These are phyloP conservation scores for Calonectria henricotiae DNA, from an alignment of 2,329 filamentous ascomycete species.

Conservation along the genomic window DNA sequence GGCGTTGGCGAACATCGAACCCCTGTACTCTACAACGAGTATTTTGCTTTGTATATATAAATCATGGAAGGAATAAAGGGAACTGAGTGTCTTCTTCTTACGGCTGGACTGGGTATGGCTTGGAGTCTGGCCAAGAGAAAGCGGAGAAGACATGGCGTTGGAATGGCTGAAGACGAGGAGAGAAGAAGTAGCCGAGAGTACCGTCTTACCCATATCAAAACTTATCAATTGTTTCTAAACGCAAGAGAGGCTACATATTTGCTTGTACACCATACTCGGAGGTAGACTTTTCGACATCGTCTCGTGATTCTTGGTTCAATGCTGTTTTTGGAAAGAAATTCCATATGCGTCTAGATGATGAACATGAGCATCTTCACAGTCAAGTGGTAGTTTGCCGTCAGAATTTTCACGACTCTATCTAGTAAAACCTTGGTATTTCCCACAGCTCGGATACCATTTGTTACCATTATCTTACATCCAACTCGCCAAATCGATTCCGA, in stretches of 20 bases:
- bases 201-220: slow-evolving; percentile 42
- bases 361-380: not conserved
- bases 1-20: slow-evolving; percentile 54
- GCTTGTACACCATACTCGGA: not conserved
- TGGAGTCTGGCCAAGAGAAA: slow-evolving; percentile 40
- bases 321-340: not conserved
- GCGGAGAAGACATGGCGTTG: slow-evolving; percentile 33
- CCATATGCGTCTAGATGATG: too few relatives aligned
- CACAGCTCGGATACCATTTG: not conserved
- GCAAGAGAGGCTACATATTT: not conserved
- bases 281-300: not conserved
- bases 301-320: too few relatives aligned
- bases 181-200: slow-evolving; percentile 38
- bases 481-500: not conserved
- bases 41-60: slow-evolving; percentile 55
- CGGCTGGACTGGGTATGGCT: slow-evolving; percentile 43
- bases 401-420: slow-evolving; percentile 16
- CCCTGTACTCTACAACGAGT: slow-evolving; percentile 50
- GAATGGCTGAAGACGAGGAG: slow-evolving; percentile 30
- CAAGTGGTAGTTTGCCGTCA: not conserved
- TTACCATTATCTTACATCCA: slow-evolving; percentile 13
- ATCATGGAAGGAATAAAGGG: slow-evolving; percentile 45
- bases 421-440: slow-evolving; percentile 11
- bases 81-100: slow-evolving; percentile 44
- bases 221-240: slow-evolving; percentile 32